Evolutionary conservation across 306 rosid species (phyloP).

Genomic region (Cyclanthera cordifolia): DNA sequence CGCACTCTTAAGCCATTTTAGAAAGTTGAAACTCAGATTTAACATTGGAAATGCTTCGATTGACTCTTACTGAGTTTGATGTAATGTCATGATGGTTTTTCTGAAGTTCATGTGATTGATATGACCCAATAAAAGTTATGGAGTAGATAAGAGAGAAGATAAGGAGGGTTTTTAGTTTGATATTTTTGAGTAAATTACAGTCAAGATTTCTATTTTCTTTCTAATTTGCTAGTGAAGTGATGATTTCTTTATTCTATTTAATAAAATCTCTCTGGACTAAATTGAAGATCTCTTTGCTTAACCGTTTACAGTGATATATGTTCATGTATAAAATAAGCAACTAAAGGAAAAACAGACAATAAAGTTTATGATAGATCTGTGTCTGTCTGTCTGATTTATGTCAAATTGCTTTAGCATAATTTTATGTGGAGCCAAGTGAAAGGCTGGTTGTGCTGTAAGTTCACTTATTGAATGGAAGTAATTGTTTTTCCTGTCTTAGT

Average conservation of each 20-base stretch:
- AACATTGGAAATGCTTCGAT: background rate
- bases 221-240: background rate
- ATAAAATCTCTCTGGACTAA: background rate
- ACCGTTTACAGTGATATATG: background rate
- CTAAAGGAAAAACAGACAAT: background rate
- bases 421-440: slow-evolving; percentile 6
- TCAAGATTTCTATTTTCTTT: background rate
- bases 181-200: background rate
- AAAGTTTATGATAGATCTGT: background rate
- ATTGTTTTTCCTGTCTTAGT: slow-evolving; percentile 27
- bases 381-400: background rate
- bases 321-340: background rate
- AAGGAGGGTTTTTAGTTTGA: background rate
- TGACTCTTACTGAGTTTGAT: background rate
- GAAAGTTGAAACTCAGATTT: background rate
- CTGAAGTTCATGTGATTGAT: background rate
- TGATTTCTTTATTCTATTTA: background rate
- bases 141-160: background rate
- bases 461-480: slow-evolving; percentile 3
- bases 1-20: background rate
- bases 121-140: background rate
- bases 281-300: background rate
- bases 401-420: background rate
- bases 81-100: background rate
- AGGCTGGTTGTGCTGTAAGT: background rate